A percentile compares a stretch with the other conserved stretches of the same genome.
Evolutionary conservation across 2,329 filamentous ascomycete genomes (phyloP).

Genomic region (Colletotrichum neosansevieriae): DNA sequence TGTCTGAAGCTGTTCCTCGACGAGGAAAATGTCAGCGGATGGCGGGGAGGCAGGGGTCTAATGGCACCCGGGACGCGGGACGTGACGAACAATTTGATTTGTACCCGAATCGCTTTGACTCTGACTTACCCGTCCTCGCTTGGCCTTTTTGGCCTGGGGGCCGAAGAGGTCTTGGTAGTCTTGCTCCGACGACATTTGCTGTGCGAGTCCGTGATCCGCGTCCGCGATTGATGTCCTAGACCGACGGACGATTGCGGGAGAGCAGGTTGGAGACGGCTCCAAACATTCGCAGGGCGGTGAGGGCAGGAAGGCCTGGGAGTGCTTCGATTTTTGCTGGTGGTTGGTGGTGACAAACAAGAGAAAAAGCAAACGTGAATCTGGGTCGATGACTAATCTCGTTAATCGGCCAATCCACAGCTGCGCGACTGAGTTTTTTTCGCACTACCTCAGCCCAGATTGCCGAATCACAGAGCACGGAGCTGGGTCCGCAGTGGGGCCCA

Average conservation of each 20-base stretch:
- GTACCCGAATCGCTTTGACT: constrained; percentile 1
- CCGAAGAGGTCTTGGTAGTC: constrained; percentile 39
- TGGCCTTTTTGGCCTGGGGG: constrained; percentile 40
- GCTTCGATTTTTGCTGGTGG: constrained; percentile 30
- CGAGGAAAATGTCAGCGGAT: constrained; percentile 26
- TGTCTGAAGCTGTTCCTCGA: constrained; percentile 38
- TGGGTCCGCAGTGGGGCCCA: constrained; percentile 18
- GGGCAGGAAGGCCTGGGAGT: constrained; percentile 22
- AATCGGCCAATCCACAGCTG: constrained; percentile 26
- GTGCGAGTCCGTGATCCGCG: neutral
- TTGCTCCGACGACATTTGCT: constrained; percentile 36
- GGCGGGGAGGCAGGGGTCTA: neutral
- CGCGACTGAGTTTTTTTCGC: constrained; percentile 31
- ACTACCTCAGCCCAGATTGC: neutral
- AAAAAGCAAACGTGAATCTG: constrained; percentile 10
- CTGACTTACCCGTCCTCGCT: constrained; percentile 40
- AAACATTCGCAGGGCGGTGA: constrained; percentile 34
- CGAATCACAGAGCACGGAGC: constrained; percentile 11
- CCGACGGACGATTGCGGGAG: constrained; percentile 31
- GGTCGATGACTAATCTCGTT: constrained; percentile 28
- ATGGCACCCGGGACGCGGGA: neutral
- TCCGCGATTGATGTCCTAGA: neutral
- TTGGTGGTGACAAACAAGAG: constrained; percentile 37
- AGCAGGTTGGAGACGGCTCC: constrained; percentile 7
- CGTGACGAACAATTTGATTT: neutral